Conservation (phyloP, 2,329 filamentous ascomycete species). For the Arthrinium puccinioides region DNA sequence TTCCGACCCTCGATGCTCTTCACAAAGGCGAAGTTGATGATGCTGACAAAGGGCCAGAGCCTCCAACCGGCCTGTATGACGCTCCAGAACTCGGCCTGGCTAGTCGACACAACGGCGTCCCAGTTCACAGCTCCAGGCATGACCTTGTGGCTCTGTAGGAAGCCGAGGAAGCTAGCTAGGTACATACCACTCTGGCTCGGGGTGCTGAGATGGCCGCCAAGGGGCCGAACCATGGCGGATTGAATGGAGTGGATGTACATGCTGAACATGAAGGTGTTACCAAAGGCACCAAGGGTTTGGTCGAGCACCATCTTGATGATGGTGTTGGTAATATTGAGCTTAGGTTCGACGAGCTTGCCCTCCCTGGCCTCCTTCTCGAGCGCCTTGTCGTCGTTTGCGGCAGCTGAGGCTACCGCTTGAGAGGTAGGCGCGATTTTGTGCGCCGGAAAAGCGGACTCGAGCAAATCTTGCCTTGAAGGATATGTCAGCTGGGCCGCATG, state of each 20-base stretch:
- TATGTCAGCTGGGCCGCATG: conserved; percentile 12
- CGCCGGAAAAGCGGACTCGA: conserved; percentile 70
- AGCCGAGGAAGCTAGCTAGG: conserved; percentile 20
- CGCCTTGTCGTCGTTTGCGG: conserved; percentile 32
- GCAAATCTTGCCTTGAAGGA: conserved; percentile 62
- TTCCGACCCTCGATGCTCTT: conserved; percentile 65
- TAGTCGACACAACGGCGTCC: conserved; percentile 32
- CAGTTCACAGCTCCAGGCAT: conserved; percentile 39
- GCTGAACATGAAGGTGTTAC: conserved; percentile 54
- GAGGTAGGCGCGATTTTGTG: conserved; percentile 37
- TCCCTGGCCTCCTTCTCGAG: conserved; percentile 26
- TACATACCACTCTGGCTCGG: conserved; percentile 23
- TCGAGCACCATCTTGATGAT: conserved; percentile 61
- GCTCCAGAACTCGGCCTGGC: conserved; percentile 51
- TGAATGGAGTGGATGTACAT: conserved; percentile 49
- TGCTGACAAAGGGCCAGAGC: conserved; percentile 64
- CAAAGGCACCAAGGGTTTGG: conserved; percentile 56
- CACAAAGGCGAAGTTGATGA: conserved; percentile 61
- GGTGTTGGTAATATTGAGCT: conserved; percentile 57
- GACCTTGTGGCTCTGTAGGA: conserved; percentile 28
- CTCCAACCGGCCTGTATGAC: conserved; percentile 64
- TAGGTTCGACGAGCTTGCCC: conserved; percentile 36
- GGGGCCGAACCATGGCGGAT: conserved; percentile 33
- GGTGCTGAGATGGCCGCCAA: conserved; percentile 23
- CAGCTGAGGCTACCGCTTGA: conserved; percentile 30